Base-by-base conservation (phyloP, 1,139 yeast species). In the Saccharomycopsis hybrid region DNA sequence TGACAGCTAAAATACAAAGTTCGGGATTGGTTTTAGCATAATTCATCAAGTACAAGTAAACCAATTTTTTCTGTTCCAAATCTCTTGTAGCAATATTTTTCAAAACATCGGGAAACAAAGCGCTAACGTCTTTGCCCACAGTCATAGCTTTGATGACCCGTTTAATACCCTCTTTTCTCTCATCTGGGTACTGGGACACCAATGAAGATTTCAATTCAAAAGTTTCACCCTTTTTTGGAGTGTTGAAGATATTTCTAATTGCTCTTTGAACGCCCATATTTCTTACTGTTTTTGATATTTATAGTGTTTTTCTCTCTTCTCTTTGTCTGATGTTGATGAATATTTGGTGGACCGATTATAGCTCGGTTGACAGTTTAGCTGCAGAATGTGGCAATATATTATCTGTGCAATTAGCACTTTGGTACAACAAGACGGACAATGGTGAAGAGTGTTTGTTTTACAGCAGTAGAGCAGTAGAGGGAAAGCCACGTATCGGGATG, bases 71-170 rank as follows among this genome's bases (percentile, higher is more conserved):
- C 68, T 92, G 97, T 59, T 94, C 97, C 57, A 94, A 73, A 66
- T 94, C 99, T 62, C 87, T 94, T 3, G 98, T 94, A 54, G 98
- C 97, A 59, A 94, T 85, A 66, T 94, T 94, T 70, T 94, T 94
- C 65, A 94, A 72, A 35, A 94, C 95, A 65, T 94, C 97, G 1
- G 99, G 98, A 60, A 94, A 94, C 54, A 94, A 73, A 1, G 95
- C 80, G 9, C 96, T 86, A 31, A 94, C 97, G 66, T 94, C 98
- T 64, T 94, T 94, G n/a, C 98, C 98, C 33, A 90, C 79, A 0
- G 98, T 94, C 99, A 94, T 94, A 55, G 97, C 97, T 53, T 94
- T 95, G 62, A 94, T 94, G 28, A 95, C 96, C 53, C 96, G 75
- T 67, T 90, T 96, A 58, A 94, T 94, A 30, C 98, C 96, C 66